phyloP scores from a whole-genome alignment of 257 asterid genomes.

The Fraxinus quadrangulata region DNA sequence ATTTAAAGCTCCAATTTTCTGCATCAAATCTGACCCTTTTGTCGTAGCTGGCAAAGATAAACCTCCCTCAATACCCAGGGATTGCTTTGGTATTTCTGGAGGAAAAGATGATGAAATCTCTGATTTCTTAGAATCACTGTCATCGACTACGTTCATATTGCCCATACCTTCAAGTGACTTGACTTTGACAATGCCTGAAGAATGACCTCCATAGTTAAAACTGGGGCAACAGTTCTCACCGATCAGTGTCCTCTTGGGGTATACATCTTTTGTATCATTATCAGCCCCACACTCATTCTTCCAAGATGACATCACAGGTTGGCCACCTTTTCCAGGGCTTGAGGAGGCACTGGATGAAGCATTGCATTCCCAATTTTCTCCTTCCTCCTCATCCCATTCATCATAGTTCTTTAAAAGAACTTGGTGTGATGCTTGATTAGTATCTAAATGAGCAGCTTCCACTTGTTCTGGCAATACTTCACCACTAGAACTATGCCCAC shows the following conservation, averaged over 20 bases:
- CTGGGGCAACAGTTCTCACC: constrained; percentile 36
- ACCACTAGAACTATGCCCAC: constrained; percentile 47
- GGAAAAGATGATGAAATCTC: constrained; percentile 40
- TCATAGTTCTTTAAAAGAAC: constrained; percentile 47
- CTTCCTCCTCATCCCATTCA: constrained; percentile 59
- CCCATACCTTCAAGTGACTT: constrained; percentile 43
- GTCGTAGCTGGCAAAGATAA: constrained; percentile 38
- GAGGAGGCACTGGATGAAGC: constrained; percentile 29
- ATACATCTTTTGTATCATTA: constrained; percentile 48
- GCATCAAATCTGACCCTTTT: constrained; percentile 62
- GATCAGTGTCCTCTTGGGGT: constrained; percentile 37
- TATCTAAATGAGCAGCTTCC: constrained; percentile 52
- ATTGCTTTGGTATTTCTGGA: constrained; percentile 37
- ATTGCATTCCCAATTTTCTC: constrained; percentile 45
- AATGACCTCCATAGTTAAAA: constrained; percentile 43
- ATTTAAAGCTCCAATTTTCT: constrained; percentile 80
- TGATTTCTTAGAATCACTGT: constrained; percentile 41
- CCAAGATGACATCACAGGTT: constrained; percentile 36
- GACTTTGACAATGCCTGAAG: constrained; percentile 36
- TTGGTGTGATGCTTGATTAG: constrained; percentile 47
- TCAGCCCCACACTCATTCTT: constrained; percentile 87
- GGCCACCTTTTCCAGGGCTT: constrained; percentile 41
- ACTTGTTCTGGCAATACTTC: constrained; percentile 46
- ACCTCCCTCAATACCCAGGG: constrained; percentile 40
- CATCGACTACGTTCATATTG: constrained; percentile 40